Evolutionary conservation across 352 stramenopile genomes (phyloP), one percentile per base, ranked within the genome.

Genomic region (Elongisporangium undulatum): DNA sequence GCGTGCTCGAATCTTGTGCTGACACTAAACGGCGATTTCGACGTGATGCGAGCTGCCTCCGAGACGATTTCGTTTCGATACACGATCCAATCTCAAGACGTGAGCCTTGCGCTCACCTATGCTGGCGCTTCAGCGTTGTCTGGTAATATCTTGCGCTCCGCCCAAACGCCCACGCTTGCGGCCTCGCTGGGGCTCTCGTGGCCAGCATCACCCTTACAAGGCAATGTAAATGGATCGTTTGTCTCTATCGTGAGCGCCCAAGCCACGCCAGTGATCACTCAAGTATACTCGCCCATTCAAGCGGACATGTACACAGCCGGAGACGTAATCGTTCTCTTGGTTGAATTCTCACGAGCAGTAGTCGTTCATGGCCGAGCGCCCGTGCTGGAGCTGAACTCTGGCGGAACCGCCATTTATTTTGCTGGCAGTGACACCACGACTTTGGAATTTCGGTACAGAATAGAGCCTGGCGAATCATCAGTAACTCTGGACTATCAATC

Each of bases 401-500:
- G 76, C 2, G 82, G 81, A 2, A 56, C 80, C 24, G 84, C 82
- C 0, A 21, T 67, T 0, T 94, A 77, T 58, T 67, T 69, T 2
- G 74, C 66, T 0, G 83, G 87, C 1, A 84, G 69, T 23, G 68
- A 63, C 1, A 81, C 84, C 0, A 62, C 73, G 1, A 63, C 53
- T 1, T 53, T 95, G 23, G 61, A 66, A 53, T 95, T 94, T 53
- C 74, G 82, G 12, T 94, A 95, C 60, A 76, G 74, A 59, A 61
- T 95, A 12, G 54, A 73, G 2, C 1, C 55, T 2, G 77, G 77
- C 8, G 81, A 95, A 26, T 19, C 53, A 0, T 59, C 79, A 0
- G 12, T 41, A 0, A 61, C 68, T 51, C 63, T 94, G 48, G 78
- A 94, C 61, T 92, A 87, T 48, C 69, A 60, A 0, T 89, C 85